Evolutionary conservation across 129 eudicot genomes (phyloP).

Genomic region (carrot (Daucus carota)): DH1_v3.0 NC_030382.2:58633501-58634000

Average conservation of each 20-base stretch:
- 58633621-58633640: slow-evolving; percentile 98
- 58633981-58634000: background rate
- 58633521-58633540: background rate
- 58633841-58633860: background rate
- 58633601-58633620: slow-evolving; percentile 82
- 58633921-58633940: background rate
- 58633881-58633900: background rate
- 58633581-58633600: slow-evolving; percentile 1
- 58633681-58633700: background rate
- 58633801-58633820: slow-evolving; percentile 99
- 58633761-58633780: slow-evolving; percentile 99
- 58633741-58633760: slow-evolving; percentile 7
- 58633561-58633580: background rate
- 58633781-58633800: slow-evolving; percentile 96
- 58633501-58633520: background rate
- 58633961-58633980: background rate
- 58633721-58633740: slow-evolving; percentile 4
- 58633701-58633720: slow-evolving; percentile 2
- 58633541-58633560: background rate
- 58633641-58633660: slow-evolving; percentile 98
- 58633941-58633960: background rate
- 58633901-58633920: background rate
- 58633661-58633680: slow-evolving; percentile 70
- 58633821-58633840: slow-evolving; percentile 21
- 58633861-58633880: background rate